Evolutionary conservation across 176 grass and related monocot species (phyloP), one percentile per base, ranked within the genome.

Genomic region (Themeda triandra): DNA sequence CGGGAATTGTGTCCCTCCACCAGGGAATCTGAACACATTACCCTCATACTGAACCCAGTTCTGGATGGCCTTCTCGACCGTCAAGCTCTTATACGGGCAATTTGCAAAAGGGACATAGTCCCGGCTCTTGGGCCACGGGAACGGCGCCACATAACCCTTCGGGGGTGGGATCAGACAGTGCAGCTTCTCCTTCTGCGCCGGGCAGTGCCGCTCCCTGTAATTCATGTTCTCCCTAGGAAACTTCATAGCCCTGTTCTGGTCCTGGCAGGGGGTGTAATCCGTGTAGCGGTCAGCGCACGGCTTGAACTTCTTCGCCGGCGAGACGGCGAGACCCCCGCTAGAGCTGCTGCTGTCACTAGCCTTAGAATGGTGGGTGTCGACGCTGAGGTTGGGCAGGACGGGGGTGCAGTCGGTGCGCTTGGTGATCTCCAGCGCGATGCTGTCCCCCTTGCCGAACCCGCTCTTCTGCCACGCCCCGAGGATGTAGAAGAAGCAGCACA

Each of bases 11-110:
- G 95, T 97, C 78, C 95, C 95, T 71, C 95, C 95, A 81, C 95
- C 95, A 1, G 95, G 92, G 69, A 97, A 97, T 78, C 95, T 97
- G 81, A 97, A 97, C 21, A 97, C 88, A 66, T 83, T 94, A 2
- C 95, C 95, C 78, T 97, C 95, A 11, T 88, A 97, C 65, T 97
- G 95, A 39, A 97, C 95, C 95, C 95, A 97, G 69, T 97, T 97
- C 68, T 97, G 95, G 54, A 97, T 94, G 77, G 95, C 95, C 73
- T 97, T 97, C 74, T 97, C 95, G 8, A 97, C 95, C 2, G 95
- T 97, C 88, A 97, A 81, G 86, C 95, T 97, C 90, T 94, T 97
- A 74, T 97, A 94, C 5, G 95, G 95, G 23, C 91, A 93, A 81
- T 97, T 97, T 25, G 92, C 95, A 8, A 91, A 97, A 59, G 95